A percentile compares a stretch with the other conserved stretches of the same genome.
Evolutionary conservation across 306 rosid genomes (phyloP).

Genomic region (Lathyrus aphaca): DNA sequence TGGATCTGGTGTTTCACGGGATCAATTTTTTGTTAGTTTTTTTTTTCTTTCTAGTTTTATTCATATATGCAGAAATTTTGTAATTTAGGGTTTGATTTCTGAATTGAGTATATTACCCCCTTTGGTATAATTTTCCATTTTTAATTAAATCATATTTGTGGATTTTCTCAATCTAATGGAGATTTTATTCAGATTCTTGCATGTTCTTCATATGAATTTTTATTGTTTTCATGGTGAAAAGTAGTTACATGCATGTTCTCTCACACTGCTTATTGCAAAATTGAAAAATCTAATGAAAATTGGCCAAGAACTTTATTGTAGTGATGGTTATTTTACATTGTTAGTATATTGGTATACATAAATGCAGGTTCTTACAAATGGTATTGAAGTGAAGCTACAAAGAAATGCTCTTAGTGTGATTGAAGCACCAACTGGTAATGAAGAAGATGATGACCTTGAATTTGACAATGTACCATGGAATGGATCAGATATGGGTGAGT

Average conservation of each 20-base stretch:
- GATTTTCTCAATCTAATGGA: not conserved
- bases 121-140: slow-evolving; percentile 14
- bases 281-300: not conserved
- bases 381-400: slow-evolving; percentile 96
- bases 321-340: too few relatives aligned
- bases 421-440: slow-evolving; percentile 96
- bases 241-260: slow-evolving; percentile 23
- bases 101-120: slow-evolving; percentile 24
- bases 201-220: slow-evolving; percentile 22
- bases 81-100: slow-evolving; percentile 14
- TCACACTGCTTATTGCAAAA: not conserved
- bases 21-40: slow-evolving; percentile 35
- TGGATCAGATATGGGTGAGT: slow-evolving; percentile 92
- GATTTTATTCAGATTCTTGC: slow-evolving; percentile 18
- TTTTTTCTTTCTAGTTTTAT: slow-evolving; percentile 1
- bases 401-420: slow-evolving; percentile 97
- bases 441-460: slow-evolving; percentile 95
- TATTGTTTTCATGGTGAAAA: not conserved
- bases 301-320: not conserved
- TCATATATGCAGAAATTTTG: slow-evolving; percentile 1
- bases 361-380: slow-evolving; percentile 89
- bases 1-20: slow-evolving; percentile 67
- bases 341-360: not conserved
- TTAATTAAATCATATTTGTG: not conserved
- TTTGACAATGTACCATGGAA: slow-evolving; percentile 81